A percentile compares a stretch with the other conserved stretches of the same genome.
Evolutionary conservation across 768 basidiomycete genomes (phyloP).

Genomic region (Tricholoma bakamatsutake): DNA sequence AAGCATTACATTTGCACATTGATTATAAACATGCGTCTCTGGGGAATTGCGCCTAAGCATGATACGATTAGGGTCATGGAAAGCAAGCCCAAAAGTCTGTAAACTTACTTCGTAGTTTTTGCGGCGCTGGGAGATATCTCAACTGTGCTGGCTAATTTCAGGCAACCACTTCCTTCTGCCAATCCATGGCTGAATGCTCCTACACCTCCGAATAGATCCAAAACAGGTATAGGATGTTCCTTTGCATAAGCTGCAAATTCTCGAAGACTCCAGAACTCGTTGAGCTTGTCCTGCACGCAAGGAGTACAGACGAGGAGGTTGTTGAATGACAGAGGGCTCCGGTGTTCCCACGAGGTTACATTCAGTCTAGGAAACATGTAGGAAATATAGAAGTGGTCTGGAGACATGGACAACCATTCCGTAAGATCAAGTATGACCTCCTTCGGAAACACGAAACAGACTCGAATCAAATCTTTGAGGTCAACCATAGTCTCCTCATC

Average conservation of each 20-base stretch:
- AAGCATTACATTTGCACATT: constrained; percentile 63
- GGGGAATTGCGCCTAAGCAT: constrained; percentile 45
- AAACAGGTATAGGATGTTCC: constrained; percentile 22
- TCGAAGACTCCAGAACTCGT: constrained; percentile 21
- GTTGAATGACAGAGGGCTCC: constrained; percentile 21
- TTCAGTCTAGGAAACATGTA: constrained; percentile 42
- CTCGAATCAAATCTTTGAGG: constrained; percentile 36
- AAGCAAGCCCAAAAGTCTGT: not conserved
- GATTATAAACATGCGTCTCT: constrained; percentile 53
- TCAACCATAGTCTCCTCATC: constrained; percentile 31
- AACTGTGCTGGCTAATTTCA: constrained; percentile 58
- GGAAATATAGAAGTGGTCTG: constrained; percentile 52
- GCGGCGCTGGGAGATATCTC: constrained; percentile 78
- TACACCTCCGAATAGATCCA: constrained; percentile 47
- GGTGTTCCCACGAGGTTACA: constrained; percentile 33
- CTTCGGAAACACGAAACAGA: constrained; percentile 42
- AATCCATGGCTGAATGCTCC: constrained; percentile 63
- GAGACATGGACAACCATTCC: constrained; percentile 46
- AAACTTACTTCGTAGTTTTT: constrained; percentile 50
- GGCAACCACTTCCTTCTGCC: constrained; percentile 42
- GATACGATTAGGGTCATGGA: constrained; percentile 3
- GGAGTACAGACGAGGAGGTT: constrained; percentile 40
- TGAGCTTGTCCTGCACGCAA: constrained; percentile 34
- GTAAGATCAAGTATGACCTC: constrained; percentile 23
- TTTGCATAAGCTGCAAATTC: constrained; percentile 28